Conservation (phyloP, 805 yeast genomes). For the Pichia nanzhaoensis region DNA sequence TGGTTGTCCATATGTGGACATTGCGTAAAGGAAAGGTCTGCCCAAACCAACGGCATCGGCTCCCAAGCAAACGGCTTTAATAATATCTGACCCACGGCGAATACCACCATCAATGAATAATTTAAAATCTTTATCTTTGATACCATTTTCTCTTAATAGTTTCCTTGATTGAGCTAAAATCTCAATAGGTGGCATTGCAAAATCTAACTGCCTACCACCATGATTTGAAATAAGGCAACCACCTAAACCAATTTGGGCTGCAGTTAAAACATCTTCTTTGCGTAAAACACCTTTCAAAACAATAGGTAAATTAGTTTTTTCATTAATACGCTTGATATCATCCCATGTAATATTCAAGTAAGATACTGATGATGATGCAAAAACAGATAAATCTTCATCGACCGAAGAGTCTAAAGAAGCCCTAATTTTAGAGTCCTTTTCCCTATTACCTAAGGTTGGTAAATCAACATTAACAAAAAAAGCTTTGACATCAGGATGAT, state of each 20-base stretch:
- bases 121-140: slow-evolving; percentile 42
- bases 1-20: slow-evolving; percentile 69
- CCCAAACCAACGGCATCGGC: slow-evolving; percentile 66
- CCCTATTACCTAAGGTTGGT: slow-evolving; percentile 79
- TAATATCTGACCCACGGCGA: slow-evolving; percentile 68
- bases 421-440: slow-evolving; percentile 73
- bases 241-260: slow-evolving; percentile 49
- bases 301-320: slow-evolving; percentile 44
- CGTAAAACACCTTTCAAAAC: slow-evolving; percentile 57
- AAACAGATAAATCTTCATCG: slow-evolving; percentile 11
- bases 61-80: slow-evolving; percentile 71
- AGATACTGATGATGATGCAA: slow-evolving; percentile 10
- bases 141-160: slow-evolving; percentile 33
- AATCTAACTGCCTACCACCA: slow-evolving; percentile 68
- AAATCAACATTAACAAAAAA: slow-evolving; percentile 83
- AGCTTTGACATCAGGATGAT: slow-evolving; percentile 51
- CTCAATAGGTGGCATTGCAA: slow-evolving; percentile 53
- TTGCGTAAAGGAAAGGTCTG: slow-evolving; percentile 68
- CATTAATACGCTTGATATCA: slow-evolving; percentile 48
- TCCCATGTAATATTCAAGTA: slow-evolving; percentile 43
- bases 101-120: slow-evolving; percentile 73
- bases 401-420: slow-evolving; percentile 41
- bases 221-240: slow-evolving; percentile 66
- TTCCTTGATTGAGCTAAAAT: slow-evolving; percentile 50
- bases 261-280: slow-evolving; percentile 54